Conservation (phyloP, 176 grass and related monocot genomes). For the bread wheat (Triticum aestivum) region DNA sequence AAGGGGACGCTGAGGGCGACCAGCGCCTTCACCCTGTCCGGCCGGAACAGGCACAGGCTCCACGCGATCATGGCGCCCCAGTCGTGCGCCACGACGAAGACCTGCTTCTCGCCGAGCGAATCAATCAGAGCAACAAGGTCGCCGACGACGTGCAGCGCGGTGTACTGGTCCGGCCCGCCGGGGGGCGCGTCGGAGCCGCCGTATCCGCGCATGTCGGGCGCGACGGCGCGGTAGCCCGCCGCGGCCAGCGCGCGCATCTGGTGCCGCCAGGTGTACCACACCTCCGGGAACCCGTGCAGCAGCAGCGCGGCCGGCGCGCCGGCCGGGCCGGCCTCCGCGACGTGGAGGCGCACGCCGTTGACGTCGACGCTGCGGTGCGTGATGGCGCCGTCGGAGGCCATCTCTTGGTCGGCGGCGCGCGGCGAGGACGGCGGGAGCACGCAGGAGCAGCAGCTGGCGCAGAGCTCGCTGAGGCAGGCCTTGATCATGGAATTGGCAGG, state of each 20-base stretch:
- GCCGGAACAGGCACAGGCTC: conserved; percentile 55
- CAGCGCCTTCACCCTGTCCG: conserved; percentile 53
- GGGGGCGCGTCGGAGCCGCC: conserved; percentile 23
- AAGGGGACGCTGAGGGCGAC: conserved; percentile 57
- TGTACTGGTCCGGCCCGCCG: conserved; percentile 9
- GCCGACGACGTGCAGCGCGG: conserved; percentile 29
- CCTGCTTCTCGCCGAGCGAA: conserved; percentile 10
- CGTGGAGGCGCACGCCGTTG: conserved; percentile 36
- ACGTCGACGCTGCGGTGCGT: conserved; percentile 43
- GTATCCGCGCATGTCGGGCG: conserved; percentile 41
- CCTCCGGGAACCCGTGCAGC: conserved; percentile 54
- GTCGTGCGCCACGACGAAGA: conserved; percentile 64
- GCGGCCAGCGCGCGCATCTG: conserved; percentile 46
- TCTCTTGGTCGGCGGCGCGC: not conserved
- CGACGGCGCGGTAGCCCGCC: conserved; percentile 42
- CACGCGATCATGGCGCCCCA: conserved; percentile 62
- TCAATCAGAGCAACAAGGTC: conserved; percentile 39
- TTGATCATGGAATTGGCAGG: not conserved
- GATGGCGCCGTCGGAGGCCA: conserved; percentile 1
- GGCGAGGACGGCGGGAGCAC: not conserved
- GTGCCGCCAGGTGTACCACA: conserved; percentile 59
- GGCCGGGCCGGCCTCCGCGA: conserved; percentile 35
- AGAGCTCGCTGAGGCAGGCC: not conserved
- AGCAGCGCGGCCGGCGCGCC: conserved; percentile 31
- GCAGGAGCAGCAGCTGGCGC: not conserved